Evolutionary conservation across 2,329 filamentous ascomycete genomes (phyloP).

Genomic region (Colletotrichum tanaceti): DNA sequence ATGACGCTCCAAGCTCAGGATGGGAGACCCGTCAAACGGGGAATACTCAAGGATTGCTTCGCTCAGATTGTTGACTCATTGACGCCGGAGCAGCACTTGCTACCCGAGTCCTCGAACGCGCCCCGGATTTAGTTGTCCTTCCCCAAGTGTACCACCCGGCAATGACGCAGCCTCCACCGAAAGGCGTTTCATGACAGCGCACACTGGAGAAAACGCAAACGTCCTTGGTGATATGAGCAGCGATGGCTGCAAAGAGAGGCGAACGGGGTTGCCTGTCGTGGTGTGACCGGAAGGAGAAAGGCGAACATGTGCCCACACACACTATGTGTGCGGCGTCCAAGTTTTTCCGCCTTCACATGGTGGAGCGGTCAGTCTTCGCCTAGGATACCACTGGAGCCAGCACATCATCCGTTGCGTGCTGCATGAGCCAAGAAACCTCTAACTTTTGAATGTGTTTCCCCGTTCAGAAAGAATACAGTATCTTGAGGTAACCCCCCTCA

Average conservation of each 20-base stretch:
- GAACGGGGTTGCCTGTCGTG: neutral
- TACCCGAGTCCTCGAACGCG: neutral
- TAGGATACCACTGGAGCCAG: constrained; percentile 37
- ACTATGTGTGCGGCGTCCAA: constrained; percentile 14
- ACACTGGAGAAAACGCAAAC: neutral
- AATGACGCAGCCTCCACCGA: constrained; percentile 6
- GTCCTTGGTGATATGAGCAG: neutral
- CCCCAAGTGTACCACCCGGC: neutral
- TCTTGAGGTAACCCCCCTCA: constrained; percentile 1
- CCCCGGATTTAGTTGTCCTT: too few relatives aligned
- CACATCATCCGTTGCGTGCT: constrained; percentile 25
- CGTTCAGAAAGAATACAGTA: constrained; percentile 13
- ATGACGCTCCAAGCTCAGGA: neutral
- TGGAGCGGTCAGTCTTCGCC: constrained; percentile 28
- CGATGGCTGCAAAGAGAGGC: neutral
- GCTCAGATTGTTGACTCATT: neutral
- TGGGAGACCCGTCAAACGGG: neutral
- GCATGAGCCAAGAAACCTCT: constrained; percentile 22
- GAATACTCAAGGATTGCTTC: neutral
- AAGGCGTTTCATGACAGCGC: constrained; percentile 15
- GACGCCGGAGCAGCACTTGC: neutral
- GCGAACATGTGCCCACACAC: constrained; percentile 10
- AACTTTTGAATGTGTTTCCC: constrained; percentile 2
- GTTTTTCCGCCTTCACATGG: constrained; percentile 16
- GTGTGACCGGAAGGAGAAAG: neutral